Evolutionary conservation across 495 filamentous ascomycete genomes (phyloP), one percentile per base, ranked within the genome.

Genomic region (Xylaria sp.): DNA sequence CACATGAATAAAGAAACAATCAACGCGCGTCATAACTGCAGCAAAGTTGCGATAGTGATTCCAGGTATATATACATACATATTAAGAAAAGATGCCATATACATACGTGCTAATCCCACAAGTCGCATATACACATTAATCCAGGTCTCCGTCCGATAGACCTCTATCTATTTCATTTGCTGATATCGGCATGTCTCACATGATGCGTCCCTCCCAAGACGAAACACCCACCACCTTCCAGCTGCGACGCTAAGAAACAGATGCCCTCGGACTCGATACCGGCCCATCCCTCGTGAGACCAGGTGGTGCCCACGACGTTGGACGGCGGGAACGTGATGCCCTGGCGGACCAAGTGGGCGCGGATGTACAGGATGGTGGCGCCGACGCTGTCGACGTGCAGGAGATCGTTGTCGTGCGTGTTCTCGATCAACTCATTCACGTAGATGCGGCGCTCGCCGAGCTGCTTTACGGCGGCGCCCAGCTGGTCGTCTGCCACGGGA

Each of bases 391-490:
- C 74, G 15, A 75, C 26, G 19, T 69, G 74, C 2, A 75, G 14
- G 40, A 75, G 64, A 26, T 75, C 74, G 53, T 75, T 59, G 65
- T 75, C 68, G 12, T 53, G 67, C 0, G 74, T 71, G 17, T 70
- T 72, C 48, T 75, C 71, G 71, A 72, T 73, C 3, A 75, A 53
- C 41, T 73, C 74, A 64, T 68, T 67, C 0, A 75, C 26, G 26
- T 75, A 73, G 4, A 70, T 50, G 31, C 71, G 67, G 8, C 65
- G 70, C 40, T 73, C 68, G 59, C 68, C 58, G 3, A 86, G 73
- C 15, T 74, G 76, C 0, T 80, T 72, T 15, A 84, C 84, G 19
- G 86, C 76, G 0, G 71, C 74, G 24, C 82, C 76, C 26, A 86
- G 67, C 17, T 82, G 79, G 44, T 75, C 78, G 15, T 79, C 77